A percentile compares a stretch with the other conserved stretches of the same genome.
Evolutionary conservation across 1,139 yeast species (phyloP).

Genomic region (Blastobotrys arbuscula): DNA sequence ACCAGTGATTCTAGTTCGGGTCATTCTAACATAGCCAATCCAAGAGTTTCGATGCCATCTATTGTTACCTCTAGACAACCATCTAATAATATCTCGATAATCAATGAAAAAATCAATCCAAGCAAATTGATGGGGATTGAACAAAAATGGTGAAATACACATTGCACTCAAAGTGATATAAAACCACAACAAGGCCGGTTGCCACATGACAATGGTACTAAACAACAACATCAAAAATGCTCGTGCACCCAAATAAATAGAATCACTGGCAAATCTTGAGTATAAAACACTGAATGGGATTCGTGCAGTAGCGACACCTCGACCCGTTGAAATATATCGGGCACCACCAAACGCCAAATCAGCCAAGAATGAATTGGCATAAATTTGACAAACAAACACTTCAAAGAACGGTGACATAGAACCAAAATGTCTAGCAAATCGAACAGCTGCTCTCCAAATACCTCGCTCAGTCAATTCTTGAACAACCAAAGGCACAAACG

Average conservation of each 20-base stretch:
- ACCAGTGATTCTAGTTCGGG: constrained; percentile 97
- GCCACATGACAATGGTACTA: constrained; percentile 94
- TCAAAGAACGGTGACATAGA: constrained; percentile 96
- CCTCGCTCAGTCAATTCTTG: constrained; percentile 98
- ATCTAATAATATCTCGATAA: constrained; percentile 95
- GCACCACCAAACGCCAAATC: constrained; percentile 99
- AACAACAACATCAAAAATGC: constrained; percentile 81
- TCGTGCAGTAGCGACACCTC: constrained; percentile 99
- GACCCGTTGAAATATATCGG: constrained; percentile 96
- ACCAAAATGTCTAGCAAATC: constrained; percentile 82
- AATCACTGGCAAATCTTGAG: constrained; percentile 95
- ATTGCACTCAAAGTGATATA: constrained; percentile 93
- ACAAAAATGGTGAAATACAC: constrained; percentile 88
- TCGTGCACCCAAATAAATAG: constrained; percentile 95
- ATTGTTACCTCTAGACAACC: constrained; percentile 98
- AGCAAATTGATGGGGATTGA: constrained; percentile 98
- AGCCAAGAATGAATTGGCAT: constrained; percentile 82
- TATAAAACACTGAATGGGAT: constrained; percentile 93
- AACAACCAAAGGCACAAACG: constrained; percentile 91
- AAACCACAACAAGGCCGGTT: constrained; percentile 95
- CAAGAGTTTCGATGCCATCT: constrained; percentile 99
- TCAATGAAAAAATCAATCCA: constrained; percentile 99
- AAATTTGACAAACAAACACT: constrained; percentile 97
- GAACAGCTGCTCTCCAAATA: constrained; percentile 87
- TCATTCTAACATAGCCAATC: constrained; percentile 95